Percentiles rank a stretch among this genome's conserved stretches.
Evolutionary conservation across 2,329 filamentous ascomycete species (phyloP).

Genomic region (Microsporum ferrugineum): DNA sequence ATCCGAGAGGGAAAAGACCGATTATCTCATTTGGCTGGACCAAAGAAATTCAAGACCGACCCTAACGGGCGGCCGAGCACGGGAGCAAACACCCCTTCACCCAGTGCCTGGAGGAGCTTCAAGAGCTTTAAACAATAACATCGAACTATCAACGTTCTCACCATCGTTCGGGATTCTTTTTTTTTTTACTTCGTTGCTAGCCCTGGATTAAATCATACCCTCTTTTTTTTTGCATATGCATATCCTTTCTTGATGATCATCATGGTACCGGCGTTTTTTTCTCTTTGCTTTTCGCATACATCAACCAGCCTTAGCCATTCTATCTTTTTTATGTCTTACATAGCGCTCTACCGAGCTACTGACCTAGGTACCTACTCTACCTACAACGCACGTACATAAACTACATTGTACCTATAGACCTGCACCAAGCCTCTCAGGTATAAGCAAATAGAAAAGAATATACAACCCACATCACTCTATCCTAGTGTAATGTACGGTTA

Average conservation of each 20-base stretch:
- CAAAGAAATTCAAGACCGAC: slow-evolving; percentile 8
- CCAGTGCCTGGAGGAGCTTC: slow-evolving; percentile 15
- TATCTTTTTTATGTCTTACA: not conserved
- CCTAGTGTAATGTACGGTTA: not conserved
- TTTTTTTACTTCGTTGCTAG: not conserved
- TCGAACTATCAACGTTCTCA: slow-evolving; percentile 12
- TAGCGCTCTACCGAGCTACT: not conserved
- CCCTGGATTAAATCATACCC: not conserved
- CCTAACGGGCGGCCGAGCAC: slow-evolving; percentile 6
- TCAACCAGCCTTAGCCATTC: not conserved
- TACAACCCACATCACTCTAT: not conserved
- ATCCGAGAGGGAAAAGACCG: slow-evolving; percentile 33
- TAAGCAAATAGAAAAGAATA: not conserved
- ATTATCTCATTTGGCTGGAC: slow-evolving; percentile 24
- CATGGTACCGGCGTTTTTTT: slow-evolving; percentile 2
- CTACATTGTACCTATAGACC: not conserved
- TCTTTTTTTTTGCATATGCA: slow-evolving; percentile 6
- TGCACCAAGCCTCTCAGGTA: not conserved
- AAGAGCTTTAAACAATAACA: slow-evolving; percentile 13
- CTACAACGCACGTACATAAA: not conserved
- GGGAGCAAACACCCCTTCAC: slow-evolving; percentile 7
- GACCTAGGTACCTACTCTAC: not conserved
- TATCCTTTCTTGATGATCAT: slow-evolving; percentile 1
- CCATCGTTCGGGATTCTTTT: slow-evolving; percentile 1
- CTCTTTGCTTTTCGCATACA: not conserved